These are phyloP conservation scores for Nannizziopsis barbatae DNA, from an alignment of 2,329 filamentous ascomycete species.

Conservation along the genomic window DNA sequence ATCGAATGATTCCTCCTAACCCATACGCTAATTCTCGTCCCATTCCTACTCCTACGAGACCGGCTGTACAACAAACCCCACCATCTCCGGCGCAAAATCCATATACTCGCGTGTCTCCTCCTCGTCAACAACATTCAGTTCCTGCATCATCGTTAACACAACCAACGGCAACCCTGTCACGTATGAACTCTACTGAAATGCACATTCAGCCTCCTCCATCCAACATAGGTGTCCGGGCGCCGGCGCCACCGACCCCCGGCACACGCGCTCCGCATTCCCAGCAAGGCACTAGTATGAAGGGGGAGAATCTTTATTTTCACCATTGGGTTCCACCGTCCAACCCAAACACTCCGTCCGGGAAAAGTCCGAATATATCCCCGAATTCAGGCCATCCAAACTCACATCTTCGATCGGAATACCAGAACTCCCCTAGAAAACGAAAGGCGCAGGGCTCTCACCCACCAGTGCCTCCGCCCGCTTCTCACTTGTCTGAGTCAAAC, in stretches of 20 bases:
- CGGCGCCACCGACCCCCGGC: neutral
- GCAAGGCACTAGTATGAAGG: constrained; percentile 25
- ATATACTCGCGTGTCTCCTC: constrained; percentile 21
- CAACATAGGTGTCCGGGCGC: neutral
- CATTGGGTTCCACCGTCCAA: constrained; percentile 80
- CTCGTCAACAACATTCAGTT: constrained; percentile 13
- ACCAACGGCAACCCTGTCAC: constrained; percentile 15
- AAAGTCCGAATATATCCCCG: constrained; percentile 45
- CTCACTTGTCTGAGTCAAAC: constrained; percentile 34
- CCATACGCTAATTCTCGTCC: constrained; percentile 23
- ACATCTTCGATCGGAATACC: constrained; percentile 47
- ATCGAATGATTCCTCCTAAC: constrained; percentile 27
- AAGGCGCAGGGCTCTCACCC: constrained; percentile 53
- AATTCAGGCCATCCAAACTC: constrained; percentile 37
- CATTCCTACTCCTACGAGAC: constrained; percentile 16
- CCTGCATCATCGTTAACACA: constrained; percentile 17
- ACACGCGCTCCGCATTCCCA: constrained; percentile 17
- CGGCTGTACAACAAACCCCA: constrained; percentile 17
- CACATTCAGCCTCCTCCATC: constrained; percentile 30
- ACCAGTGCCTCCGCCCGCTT: constrained; percentile 41
- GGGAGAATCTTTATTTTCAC: constrained; percentile 64
- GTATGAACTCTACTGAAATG: constrained; percentile 34
- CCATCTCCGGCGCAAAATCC: constrained; percentile 19
- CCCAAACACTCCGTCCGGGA: constrained; percentile 64
- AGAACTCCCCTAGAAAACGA: constrained; percentile 73